Evolutionary conservation across 257 asterid genomes (phyloP).

Genomic region (Solanum bukasovii): DNA sequence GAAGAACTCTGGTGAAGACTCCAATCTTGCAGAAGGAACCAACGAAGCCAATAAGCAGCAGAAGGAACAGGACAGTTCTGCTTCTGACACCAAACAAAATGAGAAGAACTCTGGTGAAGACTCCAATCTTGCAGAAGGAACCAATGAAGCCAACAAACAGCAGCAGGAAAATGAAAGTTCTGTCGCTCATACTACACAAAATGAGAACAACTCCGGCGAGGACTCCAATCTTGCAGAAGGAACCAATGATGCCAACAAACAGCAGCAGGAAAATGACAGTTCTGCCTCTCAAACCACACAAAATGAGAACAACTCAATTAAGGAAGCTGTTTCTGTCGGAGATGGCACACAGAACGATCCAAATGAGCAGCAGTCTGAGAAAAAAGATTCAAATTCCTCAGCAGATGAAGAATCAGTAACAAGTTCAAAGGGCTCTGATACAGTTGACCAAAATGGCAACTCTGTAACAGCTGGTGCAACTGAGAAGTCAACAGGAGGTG

Average conservation of each 20-base stretch:
- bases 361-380: not conserved
- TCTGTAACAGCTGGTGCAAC: not conserved
- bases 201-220: not conserved
- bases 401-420: not conserved
- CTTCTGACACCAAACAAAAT: not conserved
- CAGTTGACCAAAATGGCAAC: slow-evolving; percentile 2
- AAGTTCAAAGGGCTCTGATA: not conserved
- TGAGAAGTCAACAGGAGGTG: not conserved
- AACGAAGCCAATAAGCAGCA: not conserved
- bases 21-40: not conserved
- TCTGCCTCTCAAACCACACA: not conserved
- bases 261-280: not conserved
- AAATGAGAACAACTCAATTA: not conserved
- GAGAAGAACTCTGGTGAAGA: not conserved
- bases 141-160: not conserved
- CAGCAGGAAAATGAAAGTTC: not conserved
- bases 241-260: not conserved
- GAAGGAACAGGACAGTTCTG: not conserved
- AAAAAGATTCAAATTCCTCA: not conserved
- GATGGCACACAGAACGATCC: not conserved
- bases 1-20: not conserved
- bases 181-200: not conserved
- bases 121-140: not conserved
- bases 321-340: not conserved
- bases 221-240: not conserved